Conservation (phyloP, 371 early-diverging fungal genomes). For the Coemansia sp. region DNA sequence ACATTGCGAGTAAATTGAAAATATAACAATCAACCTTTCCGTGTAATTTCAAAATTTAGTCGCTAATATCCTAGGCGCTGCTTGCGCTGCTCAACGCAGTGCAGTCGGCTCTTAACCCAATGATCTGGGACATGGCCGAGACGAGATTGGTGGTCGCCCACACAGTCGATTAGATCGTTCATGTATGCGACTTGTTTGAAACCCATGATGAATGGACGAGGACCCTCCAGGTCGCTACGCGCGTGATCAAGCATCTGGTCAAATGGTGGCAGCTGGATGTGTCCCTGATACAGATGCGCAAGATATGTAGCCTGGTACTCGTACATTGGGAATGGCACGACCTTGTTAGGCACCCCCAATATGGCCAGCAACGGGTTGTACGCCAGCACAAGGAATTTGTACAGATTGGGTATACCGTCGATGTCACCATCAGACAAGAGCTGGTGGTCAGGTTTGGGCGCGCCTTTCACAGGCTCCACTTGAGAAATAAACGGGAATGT, state of each 20-base stretch:
- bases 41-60: neutral
- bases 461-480: neutral
- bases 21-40: neutral
- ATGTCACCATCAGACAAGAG: slow-evolving; percentile 43
- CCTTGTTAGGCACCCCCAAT: slow-evolving; percentile 58
- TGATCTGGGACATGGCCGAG: neutral
- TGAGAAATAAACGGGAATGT: slow-evolving; percentile 57
- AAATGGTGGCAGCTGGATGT: slow-evolving; percentile 38
- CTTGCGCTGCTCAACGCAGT: too few species aligned
- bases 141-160: neutral
- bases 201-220: slow-evolving; percentile 14
- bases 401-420: slow-evolving; percentile 54
- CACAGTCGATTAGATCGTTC: slow-evolving; percentile 15
- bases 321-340: slow-evolving; percentile 59
- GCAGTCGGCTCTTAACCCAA: too few species aligned
- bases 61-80: too few species aligned
- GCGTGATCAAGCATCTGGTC: slow-evolving; percentile 44
- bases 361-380: slow-evolving; percentile 59
- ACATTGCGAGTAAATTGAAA: neutral
- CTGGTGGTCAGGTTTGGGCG: neutral
- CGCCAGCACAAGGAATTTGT: slow-evolving; percentile 55
- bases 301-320: slow-evolving; percentile 57
- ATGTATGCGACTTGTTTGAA: slow-evolving; percentile 21
- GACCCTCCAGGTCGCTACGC: slow-evolving; percentile 1
- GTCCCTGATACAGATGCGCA: slow-evolving; percentile 51